These are phyloP conservation scores for Earliella scabrosa DNA, from an alignment of 1,284 basidiomycete species.

Conservation along the genomic window DNA sequence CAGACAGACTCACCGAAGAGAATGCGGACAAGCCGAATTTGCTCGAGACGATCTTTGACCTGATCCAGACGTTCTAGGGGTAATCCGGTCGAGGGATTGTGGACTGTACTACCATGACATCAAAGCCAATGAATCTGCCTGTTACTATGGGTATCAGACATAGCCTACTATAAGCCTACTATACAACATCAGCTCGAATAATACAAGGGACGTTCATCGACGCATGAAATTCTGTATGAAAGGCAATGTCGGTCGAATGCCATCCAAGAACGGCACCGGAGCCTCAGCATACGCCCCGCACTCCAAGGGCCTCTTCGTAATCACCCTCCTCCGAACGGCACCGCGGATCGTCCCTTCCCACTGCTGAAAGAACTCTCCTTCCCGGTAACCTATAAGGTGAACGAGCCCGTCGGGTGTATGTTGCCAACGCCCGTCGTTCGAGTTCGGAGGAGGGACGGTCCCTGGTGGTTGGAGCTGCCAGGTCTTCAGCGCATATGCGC, in stretches of 20 bases:
- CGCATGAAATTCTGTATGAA: not conserved
- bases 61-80: too few species aligned
- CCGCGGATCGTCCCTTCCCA: slow-evolving; percentile 70
- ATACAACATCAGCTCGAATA: too few species aligned
- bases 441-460: slow-evolving; percentile 17
- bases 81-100: too few species aligned
- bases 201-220: not conserved
- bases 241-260: slow-evolving; percentile 28
- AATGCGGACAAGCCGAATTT: too few species aligned
- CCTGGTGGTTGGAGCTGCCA: slow-evolving; percentile 37
- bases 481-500: slow-evolving; percentile 66
- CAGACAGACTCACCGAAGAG: too few species aligned
- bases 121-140: too few species aligned
- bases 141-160: too few species aligned
- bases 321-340: slow-evolving; percentile 34
- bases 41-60: too few species aligned
- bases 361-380: slow-evolving; percentile 77
- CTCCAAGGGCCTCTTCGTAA: slow-evolving; percentile 32
- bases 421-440: slow-evolving; percentile 27
- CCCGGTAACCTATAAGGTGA: slow-evolving; percentile 58
- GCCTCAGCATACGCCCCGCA: not conserved
- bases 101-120: too few species aligned
- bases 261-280: slow-evolving; percentile 34
- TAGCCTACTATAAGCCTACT: too few species aligned
- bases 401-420: slow-evolving; percentile 38